Evolutionary conservation across 768 basidiomycete genomes (phyloP), one percentile per base, ranked within the genome.

Genomic region (Mycena capillaripes): DNA sequence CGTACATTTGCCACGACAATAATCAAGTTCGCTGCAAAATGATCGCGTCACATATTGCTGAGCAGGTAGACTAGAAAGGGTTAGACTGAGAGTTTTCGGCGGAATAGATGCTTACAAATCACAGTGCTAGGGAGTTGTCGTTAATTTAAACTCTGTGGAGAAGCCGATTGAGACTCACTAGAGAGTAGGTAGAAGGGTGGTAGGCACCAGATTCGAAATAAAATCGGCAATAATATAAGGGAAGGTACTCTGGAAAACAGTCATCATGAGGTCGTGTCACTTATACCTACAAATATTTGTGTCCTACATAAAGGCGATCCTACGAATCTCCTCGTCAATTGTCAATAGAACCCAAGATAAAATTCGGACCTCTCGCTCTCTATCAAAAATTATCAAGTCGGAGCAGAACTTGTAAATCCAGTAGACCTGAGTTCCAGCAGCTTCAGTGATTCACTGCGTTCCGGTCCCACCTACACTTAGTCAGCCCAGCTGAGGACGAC

Each of bases 221-320:
- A 84, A 80, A 53, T 84, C 81, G 2, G 82, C 79, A 11, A 83
- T 29, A 52, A 87, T 75, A 74, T 83, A 86, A 0, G 86, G 82
- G 2, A 80, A 74, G 0, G 83, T 81, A 23, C 77, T 72, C 70
- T 78, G 76, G 23, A 34, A 32, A 42, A 7, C 29, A 1, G 38
- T 38, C 12, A 36, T 36, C 7, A 40, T 53, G 0, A 62, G 44
- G 46, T 25, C 32, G 21, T 25, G n/a, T n/a, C n/a, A 14, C n/a
- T 21, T 23, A 16, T 16, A 48, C 53, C 12, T 3, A 27, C 1
- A 27, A 2, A 19, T 30, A 3, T 25, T 38, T 0, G 17, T 1
- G 27, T 11, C 64, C n/a, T 40, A 74, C 72, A 52, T 75, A 75
- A 34, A 75, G 73, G 46, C 58, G 73, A 57, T 75, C 73, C 73